Evolutionary conservation across 2,329 filamentous ascomycete species (phyloP).

Genomic region (Fusarium armeniacum): DNA sequence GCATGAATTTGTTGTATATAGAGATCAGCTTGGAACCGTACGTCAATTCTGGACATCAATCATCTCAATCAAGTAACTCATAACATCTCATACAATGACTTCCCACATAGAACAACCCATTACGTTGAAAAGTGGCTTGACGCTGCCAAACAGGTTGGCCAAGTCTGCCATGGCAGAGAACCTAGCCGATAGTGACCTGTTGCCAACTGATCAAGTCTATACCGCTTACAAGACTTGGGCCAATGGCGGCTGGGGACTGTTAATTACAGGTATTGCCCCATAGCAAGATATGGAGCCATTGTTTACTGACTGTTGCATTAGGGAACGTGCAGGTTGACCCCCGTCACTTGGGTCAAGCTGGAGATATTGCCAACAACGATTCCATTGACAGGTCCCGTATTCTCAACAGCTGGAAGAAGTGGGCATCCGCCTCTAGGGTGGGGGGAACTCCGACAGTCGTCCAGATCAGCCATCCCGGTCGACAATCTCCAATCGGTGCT

Average conservation of each 20-base stretch:
- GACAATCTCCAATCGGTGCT: slow-evolving; percentile 1
- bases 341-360: background rate
- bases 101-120: background rate
- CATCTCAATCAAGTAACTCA: too few species aligned
- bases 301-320: background rate
- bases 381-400: background rate
- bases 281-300: background rate
- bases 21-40: too few species aligned
- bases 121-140: background rate
- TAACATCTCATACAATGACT: background rate
- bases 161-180: slow-evolving; percentile 14
- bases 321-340: slow-evolving; percentile 2
- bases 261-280: background rate
- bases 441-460: background rate
- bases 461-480: slow-evolving; percentile 6
- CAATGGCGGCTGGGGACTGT: background rate
- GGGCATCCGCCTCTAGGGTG: background rate
- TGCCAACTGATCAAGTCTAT: background rate
- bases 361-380: slow-evolving; percentile 4
- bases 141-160: background rate
- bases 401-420: background rate
- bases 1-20: too few species aligned
- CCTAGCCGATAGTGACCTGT: background rate
- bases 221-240: slow-evolving; percentile 2
- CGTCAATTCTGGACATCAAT: too few species aligned